phyloP scores from a whole-genome alignment of 208 protist species.

The Leishmania mexicana region DNA sequence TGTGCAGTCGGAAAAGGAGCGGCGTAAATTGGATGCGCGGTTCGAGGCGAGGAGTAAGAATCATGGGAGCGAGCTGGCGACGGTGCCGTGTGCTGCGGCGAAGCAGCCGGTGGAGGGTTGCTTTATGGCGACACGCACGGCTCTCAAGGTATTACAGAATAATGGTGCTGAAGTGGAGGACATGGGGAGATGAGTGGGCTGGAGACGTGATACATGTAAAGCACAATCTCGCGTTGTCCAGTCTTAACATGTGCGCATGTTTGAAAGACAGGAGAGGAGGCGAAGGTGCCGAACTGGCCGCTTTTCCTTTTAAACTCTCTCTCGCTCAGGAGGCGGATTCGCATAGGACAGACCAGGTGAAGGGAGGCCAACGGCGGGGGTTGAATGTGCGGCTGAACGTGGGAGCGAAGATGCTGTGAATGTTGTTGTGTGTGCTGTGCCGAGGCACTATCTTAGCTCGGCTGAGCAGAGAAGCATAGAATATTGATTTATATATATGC shows the following conservation, averaged over 20 bases:
- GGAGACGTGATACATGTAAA: neutral
- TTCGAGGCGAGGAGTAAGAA: slow-evolving; percentile 23
- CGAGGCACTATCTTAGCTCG: neutral
- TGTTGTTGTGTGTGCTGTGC: no score
- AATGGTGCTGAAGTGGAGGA: neutral
- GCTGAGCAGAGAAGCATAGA: neutral
- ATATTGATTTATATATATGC: neutral
- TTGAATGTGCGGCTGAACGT: no score
- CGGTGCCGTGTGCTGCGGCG: neutral
- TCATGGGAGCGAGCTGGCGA: neutral
- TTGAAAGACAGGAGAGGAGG: neutral
- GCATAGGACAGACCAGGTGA: no score
- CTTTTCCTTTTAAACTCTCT: neutral
- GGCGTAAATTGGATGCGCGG: slow-evolving; percentile 15
- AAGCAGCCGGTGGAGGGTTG: slow-evolving; percentile 10
- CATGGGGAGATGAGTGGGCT: neutral
- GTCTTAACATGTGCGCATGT: neutral
- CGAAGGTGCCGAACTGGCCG: neutral
- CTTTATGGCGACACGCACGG: slow-evolving; percentile 19
- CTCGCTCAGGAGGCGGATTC: no score
- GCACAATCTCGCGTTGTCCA: neutral
- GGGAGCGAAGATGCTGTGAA: no score
- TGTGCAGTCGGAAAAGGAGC: slow-evolving; percentile 26
- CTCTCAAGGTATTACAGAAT: slow-evolving; percentile 9
- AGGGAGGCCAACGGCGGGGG: no score